Conservation (phyloP, 2,329 filamentous ascomycete genomes). For the Phyllosticta citrichinensis region DNA sequence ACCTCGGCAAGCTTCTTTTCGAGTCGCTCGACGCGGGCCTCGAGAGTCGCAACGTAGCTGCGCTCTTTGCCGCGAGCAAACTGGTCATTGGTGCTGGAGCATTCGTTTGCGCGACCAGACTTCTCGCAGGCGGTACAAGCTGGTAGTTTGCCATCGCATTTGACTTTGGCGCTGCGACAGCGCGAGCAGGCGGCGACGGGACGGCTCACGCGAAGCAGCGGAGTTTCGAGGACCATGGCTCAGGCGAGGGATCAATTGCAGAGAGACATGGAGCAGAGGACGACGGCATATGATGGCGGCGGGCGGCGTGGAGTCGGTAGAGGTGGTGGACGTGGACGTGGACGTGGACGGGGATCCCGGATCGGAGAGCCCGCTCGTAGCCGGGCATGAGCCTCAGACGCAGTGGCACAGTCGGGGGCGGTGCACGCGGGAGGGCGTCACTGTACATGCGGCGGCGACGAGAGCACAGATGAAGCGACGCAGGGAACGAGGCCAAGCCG, state of each 20-base stretch:
- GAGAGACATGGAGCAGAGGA: neutral
- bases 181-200: constrained; percentile 71
- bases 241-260: neutral
- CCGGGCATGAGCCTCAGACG: neutral
- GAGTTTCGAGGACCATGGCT: constrained; percentile 42
- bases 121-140: constrained; percentile 93
- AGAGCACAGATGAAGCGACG: neutral
- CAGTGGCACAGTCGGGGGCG: neutral
- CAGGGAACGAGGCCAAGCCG: neutral
- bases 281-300: neutral
- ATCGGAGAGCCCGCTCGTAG: neutral
- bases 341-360: neutral
- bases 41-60: constrained; percentile 94
- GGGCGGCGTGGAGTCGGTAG: neutral
- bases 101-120: constrained; percentile 74
- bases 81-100: constrained; percentile 89
- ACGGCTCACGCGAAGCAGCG: constrained; percentile 61
- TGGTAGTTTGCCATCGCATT: constrained; percentile 93
- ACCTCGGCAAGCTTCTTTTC: constrained; percentile 60
- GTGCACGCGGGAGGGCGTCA: neutral
- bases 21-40: constrained; percentile 79
- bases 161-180: constrained; percentile 88
- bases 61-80: constrained; percentile 92
- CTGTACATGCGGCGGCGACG: neutral
- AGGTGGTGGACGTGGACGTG: too few relatives aligned